These are phyloP conservation scores for Breviolum minutum DNA, from an alignment of 73 alveolate species.

Conservation along the genomic window DNA sequence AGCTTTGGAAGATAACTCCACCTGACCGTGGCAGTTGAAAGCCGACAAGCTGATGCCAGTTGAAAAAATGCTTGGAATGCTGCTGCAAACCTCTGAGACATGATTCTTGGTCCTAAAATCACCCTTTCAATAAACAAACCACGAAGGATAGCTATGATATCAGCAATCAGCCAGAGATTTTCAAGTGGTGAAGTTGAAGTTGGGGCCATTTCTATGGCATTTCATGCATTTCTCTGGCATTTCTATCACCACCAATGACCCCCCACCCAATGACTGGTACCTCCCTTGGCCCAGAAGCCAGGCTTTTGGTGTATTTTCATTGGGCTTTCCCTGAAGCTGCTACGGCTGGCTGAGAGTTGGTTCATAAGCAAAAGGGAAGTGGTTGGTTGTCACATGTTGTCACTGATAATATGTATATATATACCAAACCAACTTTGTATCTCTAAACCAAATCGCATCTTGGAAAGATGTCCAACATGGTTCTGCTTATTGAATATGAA, in stretches of 20 bases:
- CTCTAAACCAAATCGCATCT: no score
- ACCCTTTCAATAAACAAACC: not conserved
- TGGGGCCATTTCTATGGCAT: not conserved
- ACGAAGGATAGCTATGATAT: no score
- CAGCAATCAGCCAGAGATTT: no score
- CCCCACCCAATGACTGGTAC: not conserved
- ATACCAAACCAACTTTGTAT: no score
- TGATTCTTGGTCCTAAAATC: not conserved
- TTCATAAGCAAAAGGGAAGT: not conserved
- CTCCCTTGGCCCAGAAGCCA: slow-evolving; percentile 94
- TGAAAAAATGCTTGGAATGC: not conserved
- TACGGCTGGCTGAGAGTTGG: not conserved
- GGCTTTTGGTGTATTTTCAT: slow-evolving; percentile 92
- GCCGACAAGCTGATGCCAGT: not conserved
- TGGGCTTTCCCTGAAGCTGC: slow-evolving; percentile 72
- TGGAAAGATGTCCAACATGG: no score
- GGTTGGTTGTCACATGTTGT: no score
- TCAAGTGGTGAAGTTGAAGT: not conserved
- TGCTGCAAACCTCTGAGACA: not conserved
- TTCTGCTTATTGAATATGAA: no score
- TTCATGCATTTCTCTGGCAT: not conserved
- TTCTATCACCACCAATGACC: not conserved
- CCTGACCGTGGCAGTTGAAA: not conserved
- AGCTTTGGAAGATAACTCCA: slow-evolving; percentile 92
- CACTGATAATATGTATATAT: no score